Base-by-base conservation (phyloP, 345 rosid species). In the Chamaenerion angustifolium region DNA sequence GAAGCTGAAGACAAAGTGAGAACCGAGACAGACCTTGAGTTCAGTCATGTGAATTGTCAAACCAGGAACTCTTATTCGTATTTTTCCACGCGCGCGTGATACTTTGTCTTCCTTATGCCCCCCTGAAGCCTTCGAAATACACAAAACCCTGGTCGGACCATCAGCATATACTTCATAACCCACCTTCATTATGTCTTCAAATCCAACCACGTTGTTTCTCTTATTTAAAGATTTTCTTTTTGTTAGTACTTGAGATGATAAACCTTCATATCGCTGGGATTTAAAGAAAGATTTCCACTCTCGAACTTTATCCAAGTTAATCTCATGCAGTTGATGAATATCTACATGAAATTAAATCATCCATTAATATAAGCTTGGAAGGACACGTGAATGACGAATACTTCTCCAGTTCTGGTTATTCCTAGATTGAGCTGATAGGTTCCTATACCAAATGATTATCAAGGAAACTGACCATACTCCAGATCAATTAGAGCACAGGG, bases 121-220 rank as follows among this genome's bases (percentile, higher is more conserved):
- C 54, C 74, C 69, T 45, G 81, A 73, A 67, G 53, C 60, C 68
- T 79, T 84, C 61, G 92, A 85, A 67, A 90, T 69, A 54, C 88
- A 76, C 63, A 90, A 63, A 57, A 90, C 88, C 43, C 98, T 78
- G 25, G 81, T 83, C 18, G 71, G 79, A 66, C 98, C 95, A 57
- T 85, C 88, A 17, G 98, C 92, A 75, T 80, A 83, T 62, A 90
- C 84, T 76, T 90, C 94, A 71, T 82, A 90, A 16, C 95, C 98
- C 45, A 79, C 71, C 68, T 76, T 76, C 56, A 65, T 72, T 56
- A 61, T 68, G 40, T 77, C 82, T 56, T 68, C 64, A 48, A 52
- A 47, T 67, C 72, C 72, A 56, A 61, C 62, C 47, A 59, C 54
- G 62, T 59, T 50, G 47, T 57, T 56, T 70, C 68, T 79, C 45